Percentiles rank a stretch among this genome's conserved stretches.
Conservation (phyloP, 345 rosid species). For the Durio zibethinus region DNA sequence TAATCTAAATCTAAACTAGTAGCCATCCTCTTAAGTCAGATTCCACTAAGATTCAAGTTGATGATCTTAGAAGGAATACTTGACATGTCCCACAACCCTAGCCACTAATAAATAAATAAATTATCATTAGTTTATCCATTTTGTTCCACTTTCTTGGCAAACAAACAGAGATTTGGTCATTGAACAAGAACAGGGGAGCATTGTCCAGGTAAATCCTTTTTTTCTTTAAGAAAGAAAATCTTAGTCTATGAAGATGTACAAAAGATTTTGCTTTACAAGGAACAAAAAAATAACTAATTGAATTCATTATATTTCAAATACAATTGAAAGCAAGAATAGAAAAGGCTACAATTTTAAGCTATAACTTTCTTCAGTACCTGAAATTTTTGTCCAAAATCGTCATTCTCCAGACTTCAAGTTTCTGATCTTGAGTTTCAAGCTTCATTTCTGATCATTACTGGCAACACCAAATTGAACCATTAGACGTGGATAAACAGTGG, state of each 20-base stretch:
- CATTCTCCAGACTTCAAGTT: slow-evolving; percentile 1
- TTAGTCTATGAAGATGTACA: slow-evolving; percentile 3
- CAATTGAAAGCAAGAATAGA: neutral
- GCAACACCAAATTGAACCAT: slow-evolving; percentile 29
- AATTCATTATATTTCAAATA: neutral
- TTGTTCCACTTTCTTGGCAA: slow-evolving; percentile 5
- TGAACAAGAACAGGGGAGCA: neutral
- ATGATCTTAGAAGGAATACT: no score
- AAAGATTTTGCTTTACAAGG: neutral
- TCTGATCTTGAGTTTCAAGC: neutral
- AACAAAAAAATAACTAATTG: neutral
- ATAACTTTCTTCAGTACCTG: neutral
- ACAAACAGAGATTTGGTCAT: neutral
- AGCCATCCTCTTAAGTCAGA: neutral
- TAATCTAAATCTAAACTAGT: neutral
- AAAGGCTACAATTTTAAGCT: neutral
- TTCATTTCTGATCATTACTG: slow-evolving; percentile 11
- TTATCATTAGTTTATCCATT: no score
- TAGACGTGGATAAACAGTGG: slow-evolving; percentile 27
- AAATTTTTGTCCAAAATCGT: neutral
- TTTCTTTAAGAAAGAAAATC: neutral
- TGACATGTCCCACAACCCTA: no score
- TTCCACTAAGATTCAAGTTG: neutral
- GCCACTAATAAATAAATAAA: no score
- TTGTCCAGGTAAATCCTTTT: neutral